phyloP scores from a whole-genome alignment of 805 yeast genomes.

The Cyberlindnera mississippiensis region DNA sequence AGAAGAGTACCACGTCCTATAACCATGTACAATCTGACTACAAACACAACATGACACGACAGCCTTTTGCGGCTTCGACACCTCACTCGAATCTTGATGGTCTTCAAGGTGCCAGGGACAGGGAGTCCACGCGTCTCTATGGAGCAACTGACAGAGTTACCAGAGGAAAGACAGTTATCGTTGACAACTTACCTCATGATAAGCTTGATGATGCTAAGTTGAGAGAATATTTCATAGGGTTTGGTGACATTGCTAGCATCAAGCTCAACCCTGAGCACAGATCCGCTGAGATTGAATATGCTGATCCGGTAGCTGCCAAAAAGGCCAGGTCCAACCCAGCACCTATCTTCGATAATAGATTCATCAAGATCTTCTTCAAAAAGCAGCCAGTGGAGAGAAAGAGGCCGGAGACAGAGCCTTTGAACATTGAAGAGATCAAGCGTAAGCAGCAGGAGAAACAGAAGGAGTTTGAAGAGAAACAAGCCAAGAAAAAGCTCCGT shows the following conservation, averaged over 20 bases:
- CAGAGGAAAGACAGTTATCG: conserved; percentile 28
- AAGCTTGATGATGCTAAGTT: conserved; percentile 33
- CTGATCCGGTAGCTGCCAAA: conserved; percentile 34
- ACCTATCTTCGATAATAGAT: conserved; percentile 46
- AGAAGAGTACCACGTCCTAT: conserved; percentile 14
- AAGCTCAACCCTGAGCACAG: conserved; percentile 26
- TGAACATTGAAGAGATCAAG: conserved; percentile 37
- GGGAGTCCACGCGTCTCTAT: conserved; percentile 9
- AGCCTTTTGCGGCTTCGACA: not conserved
- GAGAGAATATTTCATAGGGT: conserved; percentile 35
- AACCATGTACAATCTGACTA: conserved; percentile 11
- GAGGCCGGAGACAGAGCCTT: conserved; percentile 7
- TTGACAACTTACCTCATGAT: conserved; percentile 42
- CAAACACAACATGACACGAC: conserved; percentile 1
- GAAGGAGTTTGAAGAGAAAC: conserved; percentile 37
- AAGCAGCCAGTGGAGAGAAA: conserved; percentile 7
- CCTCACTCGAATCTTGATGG: not conserved
- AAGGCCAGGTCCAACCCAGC: conserved; percentile 41
- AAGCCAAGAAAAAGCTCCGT: conserved; percentile 30
- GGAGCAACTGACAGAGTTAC: conserved; percentile 5
- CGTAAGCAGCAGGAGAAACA: conserved; percentile 38
- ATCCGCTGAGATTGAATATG: conserved; percentile 38
- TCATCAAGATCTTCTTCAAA: conserved; percentile 43
- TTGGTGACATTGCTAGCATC: conserved; percentile 35
- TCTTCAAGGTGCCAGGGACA: conserved; percentile 4